Evolutionary conservation across 495 filamentous ascomycete species (phyloP).

Genomic region (Pyronema domesticum): DNA sequence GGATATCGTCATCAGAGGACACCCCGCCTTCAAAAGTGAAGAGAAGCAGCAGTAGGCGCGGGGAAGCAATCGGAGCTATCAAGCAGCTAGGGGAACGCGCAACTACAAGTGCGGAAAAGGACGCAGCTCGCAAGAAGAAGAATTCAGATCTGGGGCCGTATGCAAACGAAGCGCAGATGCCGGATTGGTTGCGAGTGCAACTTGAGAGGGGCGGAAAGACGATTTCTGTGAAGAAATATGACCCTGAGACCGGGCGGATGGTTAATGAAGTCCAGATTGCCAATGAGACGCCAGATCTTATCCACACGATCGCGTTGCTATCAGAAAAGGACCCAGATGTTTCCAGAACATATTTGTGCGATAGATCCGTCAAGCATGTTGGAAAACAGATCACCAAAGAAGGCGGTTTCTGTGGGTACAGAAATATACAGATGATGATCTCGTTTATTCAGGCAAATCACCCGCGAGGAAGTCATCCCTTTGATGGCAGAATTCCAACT

Average conservation of each 20-base stretch:
- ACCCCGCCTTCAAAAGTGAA: not conserved
- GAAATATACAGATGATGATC: slow-evolving; percentile 87
- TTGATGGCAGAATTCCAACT: slow-evolving; percentile 47
- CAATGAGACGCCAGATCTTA: slow-evolving; percentile 49
- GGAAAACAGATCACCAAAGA: slow-evolving; percentile 60
- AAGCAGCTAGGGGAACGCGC: not conserved
- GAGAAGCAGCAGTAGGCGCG: not conserved
- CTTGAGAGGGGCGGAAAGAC: slow-evolving; percentile 47
- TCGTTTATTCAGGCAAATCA: slow-evolving; percentile 52
- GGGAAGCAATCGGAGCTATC: not conserved
- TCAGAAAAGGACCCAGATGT: slow-evolving; percentile 48
- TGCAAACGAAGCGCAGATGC: slow-evolving; percentile 80
- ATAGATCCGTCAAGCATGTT: slow-evolving; percentile 57
- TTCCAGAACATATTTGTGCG: slow-evolving; percentile 59
- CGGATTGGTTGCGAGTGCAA: slow-evolving; percentile 50
- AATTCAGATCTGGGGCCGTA: slow-evolving; percentile 58
- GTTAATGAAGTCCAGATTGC: slow-evolving; percentile 32
- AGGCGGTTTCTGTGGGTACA: slow-evolving; percentile 92
- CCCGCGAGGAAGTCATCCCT: slow-evolving; percentile 38
- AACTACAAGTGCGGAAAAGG: slow-evolving; percentile 13
- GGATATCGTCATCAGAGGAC: not conserved
- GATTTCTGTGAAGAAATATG: slow-evolving; percentile 37
- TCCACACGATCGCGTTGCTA: slow-evolving; percentile 54
- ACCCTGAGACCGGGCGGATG: slow-evolving; percentile 31
- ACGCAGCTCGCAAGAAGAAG: slow-evolving; percentile 13